These are phyloP conservation scores for Yamadazyma sp. DNA, from an alignment of 1,139 yeast species.

Conservation along the genomic window DNA sequence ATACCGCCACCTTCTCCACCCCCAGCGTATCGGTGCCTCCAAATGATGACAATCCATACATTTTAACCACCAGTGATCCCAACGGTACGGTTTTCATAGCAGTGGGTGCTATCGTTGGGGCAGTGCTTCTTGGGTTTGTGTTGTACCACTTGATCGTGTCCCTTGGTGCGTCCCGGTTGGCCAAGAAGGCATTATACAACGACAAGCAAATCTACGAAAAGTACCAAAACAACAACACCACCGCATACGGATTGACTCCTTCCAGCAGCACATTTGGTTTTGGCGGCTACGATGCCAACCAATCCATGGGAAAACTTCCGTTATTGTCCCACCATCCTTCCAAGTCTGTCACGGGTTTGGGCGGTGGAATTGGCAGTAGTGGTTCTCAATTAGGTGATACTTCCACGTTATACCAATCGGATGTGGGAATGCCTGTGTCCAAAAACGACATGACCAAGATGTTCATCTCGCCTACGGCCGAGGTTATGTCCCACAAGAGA, in stretches of 20 bases:
- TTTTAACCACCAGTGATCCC: slow-evolving; percentile 51
- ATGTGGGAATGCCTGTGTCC: slow-evolving; percentile 31
- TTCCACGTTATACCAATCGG: slow-evolving; percentile 39
- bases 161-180: slow-evolving; percentile 37
- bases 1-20: slow-evolving; percentile 29
- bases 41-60: slow-evolving; percentile 58
- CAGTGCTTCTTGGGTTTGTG: slow-evolving; percentile 46
- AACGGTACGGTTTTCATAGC: slow-evolving; percentile 81
- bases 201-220: slow-evolving; percentile 40
- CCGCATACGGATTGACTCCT: slow-evolving; percentile 32
- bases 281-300: slow-evolving; percentile 15
- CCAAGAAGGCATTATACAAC: slow-evolving; percentile 32
- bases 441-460: slow-evolving; percentile 49
- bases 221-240: slow-evolving; percentile 35
- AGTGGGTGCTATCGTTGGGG: slow-evolving; percentile 68
- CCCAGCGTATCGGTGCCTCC: slow-evolving; percentile 70
- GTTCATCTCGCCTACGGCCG: slow-evolving; percentile 81
- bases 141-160: slow-evolving; percentile 39
- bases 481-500: slow-evolving; percentile 55
- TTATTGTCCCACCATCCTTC: slow-evolving; percentile 28
- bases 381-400: slow-evolving; percentile 35
- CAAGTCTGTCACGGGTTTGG: slow-evolving; percentile 19
- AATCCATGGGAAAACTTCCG: slow-evolving; percentile 37
- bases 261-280: slow-evolving; percentile 12
- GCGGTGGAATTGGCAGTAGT: slow-evolving; percentile 11